phyloP scores from a whole-genome alignment of 2,329 filamentous ascomycete species.

The Parastagonospora avenae region DNA sequence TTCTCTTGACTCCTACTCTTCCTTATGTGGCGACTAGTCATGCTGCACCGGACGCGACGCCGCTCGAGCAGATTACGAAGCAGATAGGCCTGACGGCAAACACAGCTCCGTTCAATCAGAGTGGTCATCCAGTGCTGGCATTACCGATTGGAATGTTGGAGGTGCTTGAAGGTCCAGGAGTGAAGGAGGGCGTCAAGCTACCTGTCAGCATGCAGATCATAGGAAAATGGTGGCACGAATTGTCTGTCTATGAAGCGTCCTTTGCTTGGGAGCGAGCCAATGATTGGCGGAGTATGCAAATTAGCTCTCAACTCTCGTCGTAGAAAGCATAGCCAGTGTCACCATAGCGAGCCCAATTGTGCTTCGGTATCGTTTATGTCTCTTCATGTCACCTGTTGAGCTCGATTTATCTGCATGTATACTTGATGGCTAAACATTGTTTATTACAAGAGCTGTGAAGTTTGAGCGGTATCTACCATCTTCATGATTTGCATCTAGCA shows the following conservation, averaged over 20 bases:
- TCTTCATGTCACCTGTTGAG: too few relatives aligned
- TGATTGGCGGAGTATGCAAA: slow-evolving; percentile 50
- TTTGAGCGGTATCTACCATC: too few relatives aligned
- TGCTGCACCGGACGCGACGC: slow-evolving; percentile 46
- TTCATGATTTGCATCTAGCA: too few relatives aligned
- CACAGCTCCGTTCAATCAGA: slow-evolving; percentile 63
- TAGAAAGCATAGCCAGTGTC: too few relatives aligned
- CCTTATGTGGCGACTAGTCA: slow-evolving; percentile 56
- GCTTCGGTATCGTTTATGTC: too few relatives aligned
- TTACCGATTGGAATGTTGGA: slow-evolving; percentile 57
- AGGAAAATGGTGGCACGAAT: slow-evolving; percentile 58
- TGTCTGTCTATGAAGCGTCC: slow-evolving; percentile 51
- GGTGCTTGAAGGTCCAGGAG: slow-evolving; percentile 46
- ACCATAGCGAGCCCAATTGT: too few relatives aligned
- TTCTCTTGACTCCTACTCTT: slow-evolving; percentile 57
- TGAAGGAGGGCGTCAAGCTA: slow-evolving; percentile 36
- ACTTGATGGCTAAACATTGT: too few relatives aligned
- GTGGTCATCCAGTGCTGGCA: slow-evolving; percentile 61
- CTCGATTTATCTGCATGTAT: too few relatives aligned
- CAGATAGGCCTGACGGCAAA: slow-evolving; percentile 62
- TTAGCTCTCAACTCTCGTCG: too few relatives aligned
- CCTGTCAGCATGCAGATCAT: slow-evolving; percentile 63
- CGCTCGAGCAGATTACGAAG: slow-evolving; percentile 54
- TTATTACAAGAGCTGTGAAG: too few relatives aligned
- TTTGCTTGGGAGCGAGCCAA: slow-evolving; percentile 55